Percentiles rank a stretch among this genome's conserved stretches.
phyloP scores from a whole-genome alignment of 2,329 filamentous ascomycete genomes.

The Neonectria punicea region DNA sequence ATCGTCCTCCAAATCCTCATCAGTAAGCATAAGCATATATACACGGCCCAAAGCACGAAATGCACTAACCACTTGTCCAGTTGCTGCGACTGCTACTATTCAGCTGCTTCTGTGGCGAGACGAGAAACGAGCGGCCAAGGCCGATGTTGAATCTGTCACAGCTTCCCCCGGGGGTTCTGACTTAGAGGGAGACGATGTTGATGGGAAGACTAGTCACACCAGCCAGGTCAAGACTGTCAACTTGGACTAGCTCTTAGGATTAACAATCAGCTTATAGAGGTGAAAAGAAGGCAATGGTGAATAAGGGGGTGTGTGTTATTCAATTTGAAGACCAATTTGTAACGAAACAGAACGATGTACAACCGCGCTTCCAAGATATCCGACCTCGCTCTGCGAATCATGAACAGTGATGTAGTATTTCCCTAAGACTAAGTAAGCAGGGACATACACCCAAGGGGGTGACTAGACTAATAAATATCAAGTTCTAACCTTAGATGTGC shows the following conservation, averaged over 20 bases:
- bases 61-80: neutral
- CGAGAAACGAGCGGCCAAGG: neutral
- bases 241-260: neutral
- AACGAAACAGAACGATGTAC: neutral
- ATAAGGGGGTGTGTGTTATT: neutral
- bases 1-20: slow-evolving; percentile 24
- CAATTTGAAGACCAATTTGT: neutral
- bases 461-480: no score
- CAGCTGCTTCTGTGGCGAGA: slow-evolving; percentile 10
- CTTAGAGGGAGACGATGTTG: neutral
- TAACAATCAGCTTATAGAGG: neutral
- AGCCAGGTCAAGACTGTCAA: neutral
- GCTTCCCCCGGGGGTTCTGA: neutral
- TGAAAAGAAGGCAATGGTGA: neutral
- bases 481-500: no score
- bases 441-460: no score
- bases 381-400: no score
- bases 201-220: neutral
- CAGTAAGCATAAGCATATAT: slow-evolving; percentile 14
- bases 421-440: no score
- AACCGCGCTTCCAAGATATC: neutral
- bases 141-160: neutral
- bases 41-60: neutral
- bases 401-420: no score
- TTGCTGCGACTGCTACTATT: slow-evolving; percentile 1